These are phyloP conservation scores for Quercus rubra DNA, from an alignment of 306 rosid genomes.

Conservation along the genomic window DNA sequence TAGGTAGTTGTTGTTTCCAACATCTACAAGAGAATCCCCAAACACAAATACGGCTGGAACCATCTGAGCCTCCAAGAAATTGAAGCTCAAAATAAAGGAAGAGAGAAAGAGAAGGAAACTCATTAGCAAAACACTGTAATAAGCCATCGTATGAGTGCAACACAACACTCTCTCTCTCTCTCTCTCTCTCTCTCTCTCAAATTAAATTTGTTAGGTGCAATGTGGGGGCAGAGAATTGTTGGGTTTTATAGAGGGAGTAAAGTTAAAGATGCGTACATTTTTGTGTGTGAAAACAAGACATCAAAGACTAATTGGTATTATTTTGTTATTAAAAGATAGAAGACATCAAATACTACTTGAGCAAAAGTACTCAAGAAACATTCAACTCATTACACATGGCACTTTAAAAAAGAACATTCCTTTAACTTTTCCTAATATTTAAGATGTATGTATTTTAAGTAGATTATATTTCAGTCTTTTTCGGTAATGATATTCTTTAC, in stretches of 20 bases:
- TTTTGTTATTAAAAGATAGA: no score
- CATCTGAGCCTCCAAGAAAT: slow-evolving; percentile 37
- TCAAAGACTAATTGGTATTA: not conserved
- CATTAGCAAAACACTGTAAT: not conserved
- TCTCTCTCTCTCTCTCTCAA: not conserved
- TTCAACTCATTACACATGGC: slow-evolving; percentile 7
- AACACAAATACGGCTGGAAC: slow-evolving; percentile 66
- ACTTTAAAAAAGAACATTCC: not conserved
- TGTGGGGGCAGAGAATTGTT: not conserved
- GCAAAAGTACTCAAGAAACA: slow-evolving; percentile 4
- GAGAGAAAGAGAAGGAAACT: slow-evolving; percentile 10
- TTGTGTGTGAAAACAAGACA: slow-evolving; percentile 28
- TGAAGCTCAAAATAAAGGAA: slow-evolving; percentile 11
- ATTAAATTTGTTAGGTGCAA: not conserved
- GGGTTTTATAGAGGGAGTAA: slow-evolving; percentile 15
- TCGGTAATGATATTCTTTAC: not conserved
- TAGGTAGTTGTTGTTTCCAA: slow-evolving; percentile 75
- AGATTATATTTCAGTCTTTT: not conserved
- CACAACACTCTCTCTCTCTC: not conserved
- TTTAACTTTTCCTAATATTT: not conserved
- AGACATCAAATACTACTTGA: not conserved
- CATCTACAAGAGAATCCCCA: slow-evolving; percentile 80
- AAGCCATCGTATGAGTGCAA: not conserved
- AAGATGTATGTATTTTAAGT: not conserved
- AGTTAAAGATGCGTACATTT: not conserved